Evolutionary conservation across 2,329 filamentous ascomycete genomes (phyloP), one percentile per base, ranked within the genome.

Genomic region (Fusarium bactridioides): DNA sequence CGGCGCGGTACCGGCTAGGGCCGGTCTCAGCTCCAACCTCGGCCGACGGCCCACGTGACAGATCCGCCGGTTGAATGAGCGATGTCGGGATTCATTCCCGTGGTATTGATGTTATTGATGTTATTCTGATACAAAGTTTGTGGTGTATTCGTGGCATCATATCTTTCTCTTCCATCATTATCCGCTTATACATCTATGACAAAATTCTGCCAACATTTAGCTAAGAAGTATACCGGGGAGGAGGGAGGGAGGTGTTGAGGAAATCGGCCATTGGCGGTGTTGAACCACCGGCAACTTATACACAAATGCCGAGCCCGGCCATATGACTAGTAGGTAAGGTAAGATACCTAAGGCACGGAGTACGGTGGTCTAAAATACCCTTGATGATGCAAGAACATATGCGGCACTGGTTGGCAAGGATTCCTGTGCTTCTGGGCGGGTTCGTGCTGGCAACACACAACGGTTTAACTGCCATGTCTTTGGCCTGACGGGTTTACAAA

Each of bases 1-100:
- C 69, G 75, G 72, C 69, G 70, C 72, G 69, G 73, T 68, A 73
- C 82, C 83, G 80, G 84, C 84, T 84, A 84, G 77, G 78, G 78
- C 82, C 84, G 84, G 82, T 79, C 79, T 77, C 78, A 80, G 80
- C 78, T 79, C 76, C 79, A 80, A 81, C 83, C 82, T 83, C 82
- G 82, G 82, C 77, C 76, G 76, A 61, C 58, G 56, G 50, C 58
- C 77, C 82, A 83, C 81, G 82, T 83, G 82, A 82, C 68, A 67
- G 44, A 59, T 16, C 68, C 62, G 70, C 58, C 57, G 54, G 53
- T 35, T 41, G 53, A 61, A 27, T 64, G 38, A 72, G 71, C 73
- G 69, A 76, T 73, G 63, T 71, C 73, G 64, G 66, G 56, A 45
- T 53, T 56, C 43, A 29, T 50, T 51, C 21, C 45, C 38, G 27